Evolutionary conservation across 106 monocot species (phyloP).

Genomic region (Hemerocallis citrina): DNA sequence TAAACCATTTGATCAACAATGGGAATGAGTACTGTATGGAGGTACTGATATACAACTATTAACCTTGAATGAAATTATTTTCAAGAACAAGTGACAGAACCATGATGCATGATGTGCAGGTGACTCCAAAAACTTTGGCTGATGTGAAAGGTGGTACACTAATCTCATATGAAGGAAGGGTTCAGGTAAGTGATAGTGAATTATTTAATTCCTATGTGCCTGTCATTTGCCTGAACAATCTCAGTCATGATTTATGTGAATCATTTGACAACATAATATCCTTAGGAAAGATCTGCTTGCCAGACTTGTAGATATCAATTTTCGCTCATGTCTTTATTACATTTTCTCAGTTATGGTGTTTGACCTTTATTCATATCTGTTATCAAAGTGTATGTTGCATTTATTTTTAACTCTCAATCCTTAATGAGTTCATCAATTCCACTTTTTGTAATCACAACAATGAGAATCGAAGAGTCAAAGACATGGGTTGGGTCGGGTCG

Average conservation of each 20-base stretch:
- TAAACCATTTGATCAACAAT: conserved; percentile 80
- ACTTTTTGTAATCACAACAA: too few species aligned
- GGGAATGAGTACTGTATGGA: conserved; percentile 98
- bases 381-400: too few species aligned
- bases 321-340: too few species aligned
- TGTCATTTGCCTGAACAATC: background rate
- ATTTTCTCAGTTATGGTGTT: too few species aligned
- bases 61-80: background rate
- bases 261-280: too few species aligned
- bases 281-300: too few species aligned
- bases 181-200: conserved; percentile 52
- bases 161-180: conserved; percentile 93
- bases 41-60: conserved; percentile 17
- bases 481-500: too few species aligned
- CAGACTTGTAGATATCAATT: too few species aligned
- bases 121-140: conserved; percentile 97
- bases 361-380: too few species aligned
- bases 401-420: too few species aligned
- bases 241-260: background rate
- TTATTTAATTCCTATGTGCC: background rate
- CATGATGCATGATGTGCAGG: conserved; percentile 27
- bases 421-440: too few species aligned
- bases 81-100: background rate
- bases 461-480: too few species aligned
- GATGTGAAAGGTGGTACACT: conserved; percentile 99